phyloP scores from a whole-genome alignment of 2,329 filamentous ascomycete genomes.

The Fusarium sp. region DNA sequence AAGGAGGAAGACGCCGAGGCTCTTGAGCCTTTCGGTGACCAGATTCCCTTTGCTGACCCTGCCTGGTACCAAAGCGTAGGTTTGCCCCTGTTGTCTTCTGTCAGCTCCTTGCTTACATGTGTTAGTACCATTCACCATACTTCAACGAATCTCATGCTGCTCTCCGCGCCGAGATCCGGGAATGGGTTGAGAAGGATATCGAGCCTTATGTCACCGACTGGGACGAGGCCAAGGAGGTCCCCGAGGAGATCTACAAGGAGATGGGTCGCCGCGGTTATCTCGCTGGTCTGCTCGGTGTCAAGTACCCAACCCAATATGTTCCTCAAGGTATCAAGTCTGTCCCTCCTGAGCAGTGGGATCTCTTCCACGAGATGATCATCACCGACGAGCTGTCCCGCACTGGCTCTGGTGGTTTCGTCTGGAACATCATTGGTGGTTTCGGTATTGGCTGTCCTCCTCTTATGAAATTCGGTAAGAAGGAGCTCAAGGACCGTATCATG shows the following conservation, averaged over 20 bases:
- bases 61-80: constrained; percentile 93
- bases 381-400: constrained; percentile 93
- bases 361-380: constrained; percentile 96
- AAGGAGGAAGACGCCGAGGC: constrained; percentile 71
- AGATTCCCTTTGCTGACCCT: constrained; percentile 92
- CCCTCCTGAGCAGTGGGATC: constrained; percentile 89
- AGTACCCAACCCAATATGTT: constrained; percentile 82
- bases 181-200: constrained; percentile 90
- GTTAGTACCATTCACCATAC: constrained; percentile 92
- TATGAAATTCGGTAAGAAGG: constrained; percentile 89
- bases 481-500: constrained; percentile 85
- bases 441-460: constrained; percentile 93
- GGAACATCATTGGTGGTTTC: constrained; percentile 97
- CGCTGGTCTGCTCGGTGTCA: constrained; percentile 86
- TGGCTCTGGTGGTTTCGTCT: constrained; percentile 92
- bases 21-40: constrained; percentile 83
- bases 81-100: not conserved
- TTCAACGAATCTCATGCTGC: constrained; percentile 94
- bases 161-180: constrained; percentile 87
- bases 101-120: constrained; percentile 12
- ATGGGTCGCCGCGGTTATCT: constrained; percentile 95
- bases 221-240: constrained; percentile 94
- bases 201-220: constrained; percentile 94
- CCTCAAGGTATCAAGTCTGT: constrained; percentile 79
- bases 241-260: constrained; percentile 90